Percentiles rank a stretch among this genome's conserved stretches.
Conservation (phyloP, 1,284 basidiomycete species). For the Trametes pubescens region DNA sequence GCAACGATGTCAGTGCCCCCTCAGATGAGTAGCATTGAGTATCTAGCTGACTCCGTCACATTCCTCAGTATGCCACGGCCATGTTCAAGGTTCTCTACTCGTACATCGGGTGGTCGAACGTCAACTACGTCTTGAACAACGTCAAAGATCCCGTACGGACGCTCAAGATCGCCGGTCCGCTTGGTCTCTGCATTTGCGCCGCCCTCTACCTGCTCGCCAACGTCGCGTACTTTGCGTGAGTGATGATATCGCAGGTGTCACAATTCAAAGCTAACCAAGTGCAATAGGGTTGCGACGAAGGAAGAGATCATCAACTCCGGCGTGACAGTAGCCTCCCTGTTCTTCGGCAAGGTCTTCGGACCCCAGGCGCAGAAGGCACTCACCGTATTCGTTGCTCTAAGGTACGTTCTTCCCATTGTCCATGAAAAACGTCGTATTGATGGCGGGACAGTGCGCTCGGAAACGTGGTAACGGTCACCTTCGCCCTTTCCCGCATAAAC, state of each 20-base stretch:
- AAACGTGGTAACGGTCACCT: constrained; percentile 42
- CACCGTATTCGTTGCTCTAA: constrained; percentile 65
- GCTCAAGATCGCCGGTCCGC: constrained; percentile 69
- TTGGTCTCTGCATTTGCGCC: constrained; percentile 60
- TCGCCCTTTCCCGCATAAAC: constrained; percentile 37
- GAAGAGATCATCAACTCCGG: constrained; percentile 65
- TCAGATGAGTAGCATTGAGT: too few species aligned
- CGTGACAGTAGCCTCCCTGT: constrained; percentile 68
- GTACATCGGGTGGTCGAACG: constrained; percentile 69
- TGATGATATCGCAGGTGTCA: too few species aligned
- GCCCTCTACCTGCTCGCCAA: constrained; percentile 68
- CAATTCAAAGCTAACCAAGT: not conserved
- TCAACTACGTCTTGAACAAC: constrained; percentile 47
- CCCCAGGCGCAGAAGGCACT: constrained; percentile 64
- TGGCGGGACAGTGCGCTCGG: constrained; percentile 33
- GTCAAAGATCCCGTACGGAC: constrained; percentile 69
- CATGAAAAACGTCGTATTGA: not conserved
- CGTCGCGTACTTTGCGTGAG: constrained; percentile 65
- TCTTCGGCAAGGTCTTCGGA: constrained; percentile 76
- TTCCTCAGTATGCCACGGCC: constrained; percentile 62
- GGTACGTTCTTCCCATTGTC: constrained; percentile 16
- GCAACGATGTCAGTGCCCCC: constrained; percentile 62
- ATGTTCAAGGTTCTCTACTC: constrained; percentile 67
- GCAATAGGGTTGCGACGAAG: constrained; percentile 46
- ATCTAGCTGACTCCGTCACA: too few species aligned